A percentile compares a stretch with the other conserved stretches of the same genome.
phyloP scores from a whole-genome alignment of 768 basidiomycete species.

The Nidularia pulvinata region DNA sequence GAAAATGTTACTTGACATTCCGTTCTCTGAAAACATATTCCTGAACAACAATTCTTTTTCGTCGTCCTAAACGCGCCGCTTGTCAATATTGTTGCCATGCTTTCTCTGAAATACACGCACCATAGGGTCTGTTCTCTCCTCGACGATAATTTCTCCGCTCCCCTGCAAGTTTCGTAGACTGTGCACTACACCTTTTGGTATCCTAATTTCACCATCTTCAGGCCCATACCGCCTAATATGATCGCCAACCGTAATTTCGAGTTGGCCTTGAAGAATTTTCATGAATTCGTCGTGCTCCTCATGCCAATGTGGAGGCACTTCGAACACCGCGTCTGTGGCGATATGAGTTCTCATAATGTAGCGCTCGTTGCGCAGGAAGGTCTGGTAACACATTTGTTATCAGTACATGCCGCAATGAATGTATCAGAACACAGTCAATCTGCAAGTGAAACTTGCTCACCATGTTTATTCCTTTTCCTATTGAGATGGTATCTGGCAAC shows the following conservation, averaged over 20 bases:
- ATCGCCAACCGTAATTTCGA: slow-evolving; percentile 21
- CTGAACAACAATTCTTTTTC: slow-evolving; percentile 32
- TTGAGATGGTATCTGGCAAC: neutral
- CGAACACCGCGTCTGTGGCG: slow-evolving; percentile 16
- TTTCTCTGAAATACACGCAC: slow-evolving; percentile 5
- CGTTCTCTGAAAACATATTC: slow-evolving; percentile 17
- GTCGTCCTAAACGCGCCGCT: slow-evolving; percentile 13
- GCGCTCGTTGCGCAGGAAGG: slow-evolving; percentile 24
- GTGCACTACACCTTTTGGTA: slow-evolving; percentile 24
- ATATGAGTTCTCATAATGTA: slow-evolving; percentile 19
- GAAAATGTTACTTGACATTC: slow-evolving; percentile 9
- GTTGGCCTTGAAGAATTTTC: slow-evolving; percentile 20
- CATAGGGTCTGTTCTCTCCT: slow-evolving; percentile 28
- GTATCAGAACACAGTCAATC: neutral
- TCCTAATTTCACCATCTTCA: slow-evolving; percentile 23
- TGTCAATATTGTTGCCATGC: neutral
- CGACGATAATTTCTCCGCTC: slow-evolving; percentile 17
- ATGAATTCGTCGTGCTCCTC: slow-evolving; percentile 28
- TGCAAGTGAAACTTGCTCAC: neutral
- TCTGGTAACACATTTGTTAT: slow-evolving; percentile 9
- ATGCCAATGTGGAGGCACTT: slow-evolving; percentile 31
- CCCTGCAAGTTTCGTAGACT: slow-evolving; percentile 18
- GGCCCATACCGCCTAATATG: slow-evolving; percentile 17
- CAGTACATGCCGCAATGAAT: neutral
- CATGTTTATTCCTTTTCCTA: neutral